Base-by-base conservation (phyloP, 352 stramenopile species). In the Pythium graminicola region DNA sequence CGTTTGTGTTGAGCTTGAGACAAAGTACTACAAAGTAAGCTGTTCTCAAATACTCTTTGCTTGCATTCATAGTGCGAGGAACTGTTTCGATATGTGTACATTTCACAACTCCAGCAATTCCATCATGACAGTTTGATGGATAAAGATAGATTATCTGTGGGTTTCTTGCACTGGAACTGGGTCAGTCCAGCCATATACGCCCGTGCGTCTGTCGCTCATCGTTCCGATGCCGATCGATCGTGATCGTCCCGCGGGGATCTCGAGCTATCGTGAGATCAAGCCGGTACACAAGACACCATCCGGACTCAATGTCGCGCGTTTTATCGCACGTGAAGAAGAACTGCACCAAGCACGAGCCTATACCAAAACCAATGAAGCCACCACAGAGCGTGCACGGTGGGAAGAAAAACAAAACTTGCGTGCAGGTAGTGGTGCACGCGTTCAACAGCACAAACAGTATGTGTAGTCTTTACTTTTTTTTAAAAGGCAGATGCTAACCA, bases 261-360 rank as follows among this genome's bases (percentile, higher is more conserved):
- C 76, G 4, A 80, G 54, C 31, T 63, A 66, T 19, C 50, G 58
- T 2, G 50, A 57, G 20, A 8, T 45, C 1, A 61, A 64, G 32
- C 61, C 57, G 8, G 57, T 49, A 28, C 69, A 72, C 46, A 76
- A 80, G 49, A 72, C 68, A 35, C 58, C 69, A 11, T 71, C 65
- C 14, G 76, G 72, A 10, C 62, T 72, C n/a, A 89, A 91, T 43
- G 81, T 89, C 35, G 66, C 65, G 46, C 74, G 73, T 9, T 89
- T 89, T 57, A 91, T 91, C 48, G 72, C 70, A 8, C 75, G 81
- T 1, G 81, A 89, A 35, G 81, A 91, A 6, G 72, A 91, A 48
- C 69, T 91, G 2, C 65, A 84, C 40, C 72, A 84, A 40, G 77
- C 81, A 35, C 59, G 67, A 16, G 64, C 69, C 16, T 87, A 89